Evolutionary conservation across 257 asterid genomes (phyloP).

Genomic region (Misopates orontium): DNA sequence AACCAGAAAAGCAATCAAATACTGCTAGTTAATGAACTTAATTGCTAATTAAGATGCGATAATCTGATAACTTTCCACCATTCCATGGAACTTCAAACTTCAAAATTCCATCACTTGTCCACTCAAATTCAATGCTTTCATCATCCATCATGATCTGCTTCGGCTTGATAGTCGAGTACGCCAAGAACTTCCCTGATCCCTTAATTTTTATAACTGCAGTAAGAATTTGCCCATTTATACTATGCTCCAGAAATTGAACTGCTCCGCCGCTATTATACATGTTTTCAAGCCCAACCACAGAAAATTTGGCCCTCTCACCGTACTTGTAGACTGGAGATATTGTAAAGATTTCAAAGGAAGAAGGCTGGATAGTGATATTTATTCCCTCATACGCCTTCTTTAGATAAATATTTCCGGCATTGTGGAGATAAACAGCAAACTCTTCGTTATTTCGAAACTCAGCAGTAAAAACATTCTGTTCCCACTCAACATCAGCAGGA

Average conservation of each 20-base stretch:
- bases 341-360: slow-evolving; percentile 62
- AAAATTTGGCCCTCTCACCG: slow-evolving; percentile 40
- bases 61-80: slow-evolving; percentile 34
- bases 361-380: slow-evolving; percentile 46
- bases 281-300: slow-evolving; percentile 65
- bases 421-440: slow-evolving; percentile 53
- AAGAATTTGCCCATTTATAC: slow-evolving; percentile 31
- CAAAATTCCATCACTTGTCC: slow-evolving; percentile 59
- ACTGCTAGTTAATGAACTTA: slow-evolving; percentile 5
- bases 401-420: slow-evolving; percentile 41
- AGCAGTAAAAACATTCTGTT: slow-evolving; percentile 41
- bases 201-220: slow-evolving; percentile 41
- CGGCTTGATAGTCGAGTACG: slow-evolving; percentile 52
- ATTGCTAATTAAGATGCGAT: slow-evolving; percentile 22
- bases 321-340: slow-evolving; percentile 53
- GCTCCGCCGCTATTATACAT: slow-evolving; percentile 72
- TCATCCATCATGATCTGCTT: slow-evolving; percentile 46
- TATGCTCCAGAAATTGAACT: slow-evolving; percentile 29
- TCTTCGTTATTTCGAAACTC: slow-evolving; percentile 53
- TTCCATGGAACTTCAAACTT: slow-evolving; percentile 53
- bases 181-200: slow-evolving; percentile 56
- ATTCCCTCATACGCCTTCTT: slow-evolving; percentile 28
- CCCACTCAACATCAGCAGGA: slow-evolving; percentile 55
- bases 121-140: slow-evolving; percentile 39
- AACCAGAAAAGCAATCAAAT: not conserved